Conservation (phyloP, 2,329 filamentous ascomycete species). For the Neurospora sp. region DNA sequence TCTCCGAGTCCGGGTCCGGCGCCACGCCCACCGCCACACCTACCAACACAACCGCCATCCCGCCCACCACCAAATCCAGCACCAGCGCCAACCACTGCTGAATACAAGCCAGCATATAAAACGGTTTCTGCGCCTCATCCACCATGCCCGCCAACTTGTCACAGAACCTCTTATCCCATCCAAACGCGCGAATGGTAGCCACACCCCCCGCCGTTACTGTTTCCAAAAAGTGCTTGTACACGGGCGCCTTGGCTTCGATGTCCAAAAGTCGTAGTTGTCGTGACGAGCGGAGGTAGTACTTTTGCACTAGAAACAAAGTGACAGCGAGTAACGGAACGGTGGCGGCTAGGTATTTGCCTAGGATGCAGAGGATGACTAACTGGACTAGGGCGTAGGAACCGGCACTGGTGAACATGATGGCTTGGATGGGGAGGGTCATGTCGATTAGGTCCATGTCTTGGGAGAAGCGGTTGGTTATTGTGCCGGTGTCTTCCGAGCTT, state of each 20-base stretch:
- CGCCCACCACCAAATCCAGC: constrained; percentile 11
- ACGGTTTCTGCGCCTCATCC: constrained; percentile 11
- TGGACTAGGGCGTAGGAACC: constrained; percentile 1
- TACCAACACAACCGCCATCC: constrained; percentile 10
- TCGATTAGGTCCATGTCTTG: constrained; percentile 9
- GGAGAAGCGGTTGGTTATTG: constrained; percentile 6
- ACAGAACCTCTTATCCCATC: constrained; percentile 31
- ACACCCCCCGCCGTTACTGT: constrained; percentile 31
- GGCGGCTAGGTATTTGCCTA: constrained; percentile 3
- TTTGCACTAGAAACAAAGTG: constrained; percentile 29
- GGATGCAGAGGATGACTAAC: constrained; percentile 4
- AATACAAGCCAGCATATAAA: constrained; percentile 11
- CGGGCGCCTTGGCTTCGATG: constrained; percentile 38
- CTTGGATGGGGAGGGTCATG: constrained; percentile 2
- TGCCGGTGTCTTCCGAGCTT: constrained; percentile 1
- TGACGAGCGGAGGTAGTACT: constrained; percentile 45
- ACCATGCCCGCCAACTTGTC: constrained; percentile 27
- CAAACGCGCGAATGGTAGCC: constrained; percentile 39
- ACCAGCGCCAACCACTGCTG: constrained; percentile 15
- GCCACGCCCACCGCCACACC: not conserved
- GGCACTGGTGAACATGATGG: constrained; percentile 2
- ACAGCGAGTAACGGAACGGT: constrained; percentile 5
- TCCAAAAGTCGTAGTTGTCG: constrained; percentile 45
- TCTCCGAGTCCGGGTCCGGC: not conserved
- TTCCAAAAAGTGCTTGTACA: constrained; percentile 41